Base-by-base conservation (phyloP, 2,329 filamentous ascomycete species). In the Sclerotinia spermophila region DNA sequence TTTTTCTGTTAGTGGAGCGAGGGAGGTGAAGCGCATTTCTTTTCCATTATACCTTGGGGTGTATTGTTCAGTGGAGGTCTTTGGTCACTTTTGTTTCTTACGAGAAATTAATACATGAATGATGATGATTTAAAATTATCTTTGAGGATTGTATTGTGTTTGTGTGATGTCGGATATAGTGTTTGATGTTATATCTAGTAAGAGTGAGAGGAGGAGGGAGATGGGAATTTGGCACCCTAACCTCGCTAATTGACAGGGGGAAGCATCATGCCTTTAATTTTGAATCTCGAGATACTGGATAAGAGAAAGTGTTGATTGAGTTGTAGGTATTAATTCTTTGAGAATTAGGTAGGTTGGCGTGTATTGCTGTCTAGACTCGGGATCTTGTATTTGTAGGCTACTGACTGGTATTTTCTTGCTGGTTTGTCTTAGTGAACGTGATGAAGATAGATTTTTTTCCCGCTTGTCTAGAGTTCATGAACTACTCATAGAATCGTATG, bases 31-130 rank as follows among this genome's bases (percentile, higher is more conserved):
- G 58, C 27, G 21, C 17, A n/a, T 38, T 64, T 64, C 17, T 64
- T 51, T 38, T 38, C 30, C 40, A 61, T 30, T 64, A 64, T 64
- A 64, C 61, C 61, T 51, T 48, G 44, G 61, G 44, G 44, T 40
- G 61, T 35, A 27, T 35, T 27, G 33, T 61, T 40, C n/a, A 30
- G 58, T 61, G n/a, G n/a, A 30, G n/a, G 38, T 44, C n/a, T 44
- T 27, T 30, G 48, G 13, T 27, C n/a, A 53, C 48, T 38, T 38
- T 48, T 65, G 15, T 51, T 65, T 51, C 13, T 64, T n/a, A 27
- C 2, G 44, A 64, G 30, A 30, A 64, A 45, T 35, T 19, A 38
- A 59, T 44, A 33, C 38, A 45, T 35, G 13, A 59, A 4, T 44
- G 27, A 30, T 45, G 59, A 45, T 45, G 2, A 5, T 17, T 17